Percentiles rank a stretch among this genome's conserved stretches.
Conservation (phyloP, 352 stramenopile genomes). For the Phytophthora citrophthora region DNA sequence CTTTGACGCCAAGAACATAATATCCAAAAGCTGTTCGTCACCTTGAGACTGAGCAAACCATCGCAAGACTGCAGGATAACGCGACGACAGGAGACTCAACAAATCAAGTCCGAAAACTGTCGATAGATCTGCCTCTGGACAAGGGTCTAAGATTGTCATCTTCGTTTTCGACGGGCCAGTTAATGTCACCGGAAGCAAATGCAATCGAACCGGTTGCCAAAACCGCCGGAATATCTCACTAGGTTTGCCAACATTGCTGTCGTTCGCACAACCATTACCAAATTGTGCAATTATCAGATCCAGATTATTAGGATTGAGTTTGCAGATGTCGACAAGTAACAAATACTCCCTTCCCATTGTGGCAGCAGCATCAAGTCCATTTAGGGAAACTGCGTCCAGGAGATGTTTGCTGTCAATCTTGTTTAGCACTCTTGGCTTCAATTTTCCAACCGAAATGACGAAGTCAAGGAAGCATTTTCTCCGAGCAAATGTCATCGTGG, state of each 20-base stretch:
- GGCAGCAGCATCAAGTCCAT: background rate
- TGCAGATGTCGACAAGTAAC: constrained; percentile 15
- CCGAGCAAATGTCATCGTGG: constrained; percentile 6
- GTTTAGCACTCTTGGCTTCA: background rate
- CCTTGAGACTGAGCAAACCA: constrained; percentile 26
- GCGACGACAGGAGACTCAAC: constrained; percentile 9
- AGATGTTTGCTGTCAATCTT: constrained; percentile 12
- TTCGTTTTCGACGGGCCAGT: background rate
- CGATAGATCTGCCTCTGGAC: background rate
- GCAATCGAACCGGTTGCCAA: constrained; percentile 19
- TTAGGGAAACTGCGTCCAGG: constrained; percentile 6
- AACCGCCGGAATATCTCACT: constrained; percentile 15
- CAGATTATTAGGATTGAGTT: constrained; percentile 8
- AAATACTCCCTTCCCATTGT: constrained; percentile 23
- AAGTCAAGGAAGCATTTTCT: constrained; percentile 27
- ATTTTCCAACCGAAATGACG: constrained; percentile 14
- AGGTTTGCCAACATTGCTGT: background rate
- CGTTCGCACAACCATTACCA: background rate
- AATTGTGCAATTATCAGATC: constrained; percentile 7
- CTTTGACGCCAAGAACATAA: constrained; percentile 19
- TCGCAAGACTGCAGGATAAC: background rate
- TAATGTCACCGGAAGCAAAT: constrained; percentile 8
- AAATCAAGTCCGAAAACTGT: constrained; percentile 22
- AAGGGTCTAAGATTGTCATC: constrained; percentile 16
- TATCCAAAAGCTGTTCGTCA: constrained; percentile 13